Percentiles rank a stretch among this genome's conserved stretches.
phyloP scores from a whole-genome alignment of 805 yeast species.

The Pichia scutulata region DNA sequence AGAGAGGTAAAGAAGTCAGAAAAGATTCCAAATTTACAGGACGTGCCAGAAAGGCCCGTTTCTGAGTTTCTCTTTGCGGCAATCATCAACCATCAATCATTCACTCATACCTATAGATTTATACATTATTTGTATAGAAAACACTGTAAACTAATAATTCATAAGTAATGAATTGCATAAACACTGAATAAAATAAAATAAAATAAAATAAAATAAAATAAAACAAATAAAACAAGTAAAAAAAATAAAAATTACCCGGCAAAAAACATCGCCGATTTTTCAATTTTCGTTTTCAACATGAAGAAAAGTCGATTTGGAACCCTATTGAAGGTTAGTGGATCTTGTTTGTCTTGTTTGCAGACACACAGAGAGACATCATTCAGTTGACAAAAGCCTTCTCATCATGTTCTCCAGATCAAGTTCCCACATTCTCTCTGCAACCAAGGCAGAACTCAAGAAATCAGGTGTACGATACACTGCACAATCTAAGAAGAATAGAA shows the following conservation, averaged over 20 bases:
- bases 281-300: neutral
- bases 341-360: neutral
- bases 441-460: slow-evolving; percentile 14
- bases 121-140: neutral
- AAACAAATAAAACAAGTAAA: no score
- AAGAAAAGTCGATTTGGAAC: neutral
- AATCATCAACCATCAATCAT: no score
- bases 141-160: neutral
- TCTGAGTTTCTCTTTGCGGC: slow-evolving; percentile 31
- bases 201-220: neutral
- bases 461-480: slow-evolving; percentile 38
- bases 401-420: slow-evolving; percentile 17
- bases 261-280: neutral
- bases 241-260: neutral
- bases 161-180: no score
- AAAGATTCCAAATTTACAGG: slow-evolving; percentile 88
- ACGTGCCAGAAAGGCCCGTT: slow-evolving; percentile 64
- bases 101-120: neutral
- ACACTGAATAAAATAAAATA: neutral
- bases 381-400: neutral
- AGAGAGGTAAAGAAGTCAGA: slow-evolving; percentile 86
- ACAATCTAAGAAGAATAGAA: slow-evolving; percentile 44
- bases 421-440: slow-evolving; percentile 10
- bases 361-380: neutral
- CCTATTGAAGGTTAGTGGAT: neutral